Base-by-base conservation (phyloP, 345 rosid species). In the Geranium brycei region DNA sequence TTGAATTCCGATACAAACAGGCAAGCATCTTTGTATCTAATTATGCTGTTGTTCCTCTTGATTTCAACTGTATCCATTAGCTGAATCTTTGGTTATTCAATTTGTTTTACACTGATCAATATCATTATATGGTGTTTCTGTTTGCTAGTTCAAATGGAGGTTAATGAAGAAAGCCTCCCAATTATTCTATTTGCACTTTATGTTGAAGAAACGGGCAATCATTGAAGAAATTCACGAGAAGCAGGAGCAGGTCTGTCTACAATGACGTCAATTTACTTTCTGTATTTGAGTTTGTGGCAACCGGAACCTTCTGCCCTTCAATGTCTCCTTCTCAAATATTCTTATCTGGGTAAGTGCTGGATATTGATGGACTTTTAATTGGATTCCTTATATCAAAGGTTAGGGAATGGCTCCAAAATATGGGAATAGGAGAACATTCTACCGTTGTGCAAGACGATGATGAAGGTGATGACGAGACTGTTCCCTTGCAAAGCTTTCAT, bases 191-290 rank as follows among this genome's bases (percentile, higher is more conserved):
- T 75, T 93, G 64, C 99, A 93, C 73, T 91, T 93, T 75, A 86
- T 89, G 0, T 74, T 93, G 87, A 91, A 93, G 89, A 90, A 77
- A 72, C 90, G 99, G 32, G 86, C 84, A 1, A 80, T 93, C 79
- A 73, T 93, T 40, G 97, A 93, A 82, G 99, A 93, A 74, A 88
- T 93, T 76, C 96, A 87, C 3, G 99, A 88, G 89, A 93, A 87
- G 83, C 99, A 93, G 72, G 99, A 93, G 75, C 99, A 93, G 92
- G 99, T 93, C 57, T 65, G 82, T 75, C 61, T 38, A 19, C 23
- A 19, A 2, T 60, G 1, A 31, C n/a, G 1, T 60, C 62, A 60
- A 60, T 60, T 60, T 60, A 35, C 41, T 35, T 7, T 4, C 41
- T 35, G 10, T 35, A 0, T 23, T 23, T 23, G 28, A 23, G 41